These are phyloP conservation scores for Fraxinus ornus DNA, from an alignment of 305 asterid genomes.

Conservation along the genomic window DNA sequence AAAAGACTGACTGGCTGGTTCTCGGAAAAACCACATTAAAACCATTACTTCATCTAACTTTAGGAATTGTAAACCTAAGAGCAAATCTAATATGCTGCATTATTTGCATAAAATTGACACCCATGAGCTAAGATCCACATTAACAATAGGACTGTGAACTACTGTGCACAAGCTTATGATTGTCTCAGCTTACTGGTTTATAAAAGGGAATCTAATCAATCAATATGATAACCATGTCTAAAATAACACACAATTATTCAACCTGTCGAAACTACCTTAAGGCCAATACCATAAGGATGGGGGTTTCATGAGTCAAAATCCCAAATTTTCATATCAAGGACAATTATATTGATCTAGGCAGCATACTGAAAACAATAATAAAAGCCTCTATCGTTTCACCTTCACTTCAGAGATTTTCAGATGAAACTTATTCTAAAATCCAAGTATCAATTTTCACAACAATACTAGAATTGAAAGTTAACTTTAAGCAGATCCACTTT, in stretches of 20 bases:
- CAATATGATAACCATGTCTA: neutral
- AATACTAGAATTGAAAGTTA: neutral
- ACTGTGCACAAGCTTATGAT: neutral
- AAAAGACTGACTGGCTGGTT: neutral
- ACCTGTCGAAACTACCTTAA: slow-evolving; percentile 3
- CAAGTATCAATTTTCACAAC: slow-evolving; percentile 3
- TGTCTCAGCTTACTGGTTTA: neutral
- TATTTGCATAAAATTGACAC: neutral
- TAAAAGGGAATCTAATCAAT: neutral
- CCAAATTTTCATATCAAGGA: neutral
- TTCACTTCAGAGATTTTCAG: neutral
- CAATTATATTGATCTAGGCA: neutral
- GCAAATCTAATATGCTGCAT: neutral
- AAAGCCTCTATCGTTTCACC: slow-evolving; percentile 1
- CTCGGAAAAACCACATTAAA: neutral
- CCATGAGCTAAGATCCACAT: neutral
- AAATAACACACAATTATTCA: neutral
- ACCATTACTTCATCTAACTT: neutral
- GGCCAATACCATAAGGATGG: neutral
- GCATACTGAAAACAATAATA: slow-evolving; percentile 8
- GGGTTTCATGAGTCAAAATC: neutral
- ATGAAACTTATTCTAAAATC: slow-evolving; percentile 1
- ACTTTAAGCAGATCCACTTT: slow-evolving; percentile 4
- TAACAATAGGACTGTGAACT: neutral
- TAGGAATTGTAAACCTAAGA: neutral